Evolutionary conservation across 352 stramenopile genomes (phyloP).

Genomic region (Phytophthora ohioensis): DNA sequence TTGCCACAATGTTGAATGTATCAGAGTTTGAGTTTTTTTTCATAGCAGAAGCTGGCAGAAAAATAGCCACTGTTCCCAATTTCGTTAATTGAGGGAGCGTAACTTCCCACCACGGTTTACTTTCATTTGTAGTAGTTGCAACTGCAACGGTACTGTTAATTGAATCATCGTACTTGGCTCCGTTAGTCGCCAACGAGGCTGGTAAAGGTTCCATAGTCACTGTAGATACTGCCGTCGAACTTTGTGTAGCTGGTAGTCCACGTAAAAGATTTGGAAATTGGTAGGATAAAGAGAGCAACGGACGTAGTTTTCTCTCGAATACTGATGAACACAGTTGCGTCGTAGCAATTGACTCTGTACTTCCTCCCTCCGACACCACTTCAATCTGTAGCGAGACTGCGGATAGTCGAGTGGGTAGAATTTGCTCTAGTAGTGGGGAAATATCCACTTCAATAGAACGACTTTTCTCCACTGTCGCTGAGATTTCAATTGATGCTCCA

Average conservation of each 20-base stretch:
- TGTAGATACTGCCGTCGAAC: conserved; percentile 36
- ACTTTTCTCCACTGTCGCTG: conserved; percentile 55
- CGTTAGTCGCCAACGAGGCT: conserved; percentile 43
- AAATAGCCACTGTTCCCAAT: conserved; percentile 63
- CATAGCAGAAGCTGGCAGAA: conserved; percentile 47
- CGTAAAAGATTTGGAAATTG: conserved; percentile 57
- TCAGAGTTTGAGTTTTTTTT: conserved; percentile 3
- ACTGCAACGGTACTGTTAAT: conserved; percentile 13
- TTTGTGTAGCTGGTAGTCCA: conserved; percentile 40
- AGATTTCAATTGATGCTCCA: conserved; percentile 43
- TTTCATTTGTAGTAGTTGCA: conserved; percentile 42
- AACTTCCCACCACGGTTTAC: conserved; percentile 70
- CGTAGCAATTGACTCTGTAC: conserved; percentile 31
- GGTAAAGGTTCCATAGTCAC: conserved; percentile 8
- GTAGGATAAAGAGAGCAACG: conserved; percentile 53
- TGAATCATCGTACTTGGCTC: conserved; percentile 26
- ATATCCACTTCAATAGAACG: conserved; percentile 65
- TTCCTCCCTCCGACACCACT: conserved; percentile 46
- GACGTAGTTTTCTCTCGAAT: conserved; percentile 65
- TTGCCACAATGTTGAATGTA: conserved; percentile 36
- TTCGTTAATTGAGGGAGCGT: conserved; percentile 46
- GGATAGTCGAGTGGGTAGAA: conserved; percentile 50
- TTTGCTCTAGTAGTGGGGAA: conserved; percentile 44
- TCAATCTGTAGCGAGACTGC: conserved; percentile 65
- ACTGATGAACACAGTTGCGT: conserved; percentile 74